Conservation (phyloP, 2,329 filamentous ascomycete genomes). For the Laburnicola sp. region DNA sequence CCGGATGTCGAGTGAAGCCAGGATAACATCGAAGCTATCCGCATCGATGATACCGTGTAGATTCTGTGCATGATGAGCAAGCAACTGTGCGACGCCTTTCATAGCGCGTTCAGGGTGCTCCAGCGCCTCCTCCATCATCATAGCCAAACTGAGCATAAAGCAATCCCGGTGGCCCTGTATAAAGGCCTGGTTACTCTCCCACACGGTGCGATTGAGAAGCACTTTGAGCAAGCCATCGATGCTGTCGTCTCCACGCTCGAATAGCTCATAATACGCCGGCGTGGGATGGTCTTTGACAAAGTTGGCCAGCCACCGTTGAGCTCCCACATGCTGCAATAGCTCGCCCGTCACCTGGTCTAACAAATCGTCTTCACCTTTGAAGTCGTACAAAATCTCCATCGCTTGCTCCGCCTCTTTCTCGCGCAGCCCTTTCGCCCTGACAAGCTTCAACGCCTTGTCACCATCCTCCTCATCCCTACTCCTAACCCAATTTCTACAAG, state of each 20-base stretch:
- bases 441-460: constrained; percentile 40
- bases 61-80: constrained; percentile 58
- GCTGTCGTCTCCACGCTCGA: constrained; percentile 50
- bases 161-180: constrained; percentile 58
- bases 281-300: constrained; percentile 46
- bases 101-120: constrained; percentile 67
- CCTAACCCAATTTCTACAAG: constrained; percentile 43
- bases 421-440: constrained; percentile 37
- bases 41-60: constrained; percentile 67
- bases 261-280: constrained; percentile 49
- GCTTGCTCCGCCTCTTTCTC: constrained; percentile 45
- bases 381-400: constrained; percentile 48
- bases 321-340: constrained; percentile 41
- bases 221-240: constrained; percentile 50
- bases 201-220: constrained; percentile 47
- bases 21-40: constrained; percentile 79
- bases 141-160: constrained; percentile 78
- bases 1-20: constrained; percentile 85
- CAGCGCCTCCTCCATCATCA: constrained; percentile 86
- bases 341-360: constrained; percentile 47
- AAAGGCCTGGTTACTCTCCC: constrained; percentile 50
- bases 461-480: constrained; percentile 46
- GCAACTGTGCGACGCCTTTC: constrained; percentile 61
- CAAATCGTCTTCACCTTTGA: constrained; percentile 47
- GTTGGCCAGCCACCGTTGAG: constrained; percentile 46